phyloP scores from a whole-genome alignment of 306 rosid genomes.

The Parietaria judaica region DNA sequence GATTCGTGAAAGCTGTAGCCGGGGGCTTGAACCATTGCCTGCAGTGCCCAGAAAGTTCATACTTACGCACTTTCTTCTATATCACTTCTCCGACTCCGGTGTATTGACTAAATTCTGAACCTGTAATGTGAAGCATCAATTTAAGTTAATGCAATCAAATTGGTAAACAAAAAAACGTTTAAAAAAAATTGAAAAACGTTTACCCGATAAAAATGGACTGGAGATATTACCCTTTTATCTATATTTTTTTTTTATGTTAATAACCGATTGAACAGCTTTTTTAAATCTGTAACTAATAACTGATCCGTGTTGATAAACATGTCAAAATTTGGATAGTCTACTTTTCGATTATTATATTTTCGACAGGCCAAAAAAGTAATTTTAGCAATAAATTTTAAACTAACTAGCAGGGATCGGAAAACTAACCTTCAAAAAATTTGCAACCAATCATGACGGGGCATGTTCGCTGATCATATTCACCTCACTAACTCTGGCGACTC shows the following conservation, averaged over 20 bases:
- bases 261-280: no score
- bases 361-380: not conserved
- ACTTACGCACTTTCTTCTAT: not conserved
- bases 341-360: not conserved
- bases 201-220: no score
- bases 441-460: not conserved
- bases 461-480: slow-evolving; percentile 11
- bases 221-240: no score
- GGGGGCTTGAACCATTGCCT: not conserved
- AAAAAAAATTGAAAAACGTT: not conserved
- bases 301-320: no score
- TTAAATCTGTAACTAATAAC: no score
- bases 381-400: slow-evolving; percentile 3
- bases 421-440: not conserved
- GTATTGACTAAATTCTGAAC: not conserved
- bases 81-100: not conserved
- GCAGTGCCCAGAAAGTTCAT: not conserved
- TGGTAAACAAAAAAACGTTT: not conserved
- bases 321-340: no score
- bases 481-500: slow-evolving; percentile 13
- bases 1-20: no score
- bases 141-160: not conserved
- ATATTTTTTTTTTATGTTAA: no score
- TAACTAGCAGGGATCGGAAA: not conserved
- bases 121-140: not conserved